Evolutionary conservation across 352 stramenopile genomes (phyloP).

Genomic region (Globisporangium emineosum): DNA sequence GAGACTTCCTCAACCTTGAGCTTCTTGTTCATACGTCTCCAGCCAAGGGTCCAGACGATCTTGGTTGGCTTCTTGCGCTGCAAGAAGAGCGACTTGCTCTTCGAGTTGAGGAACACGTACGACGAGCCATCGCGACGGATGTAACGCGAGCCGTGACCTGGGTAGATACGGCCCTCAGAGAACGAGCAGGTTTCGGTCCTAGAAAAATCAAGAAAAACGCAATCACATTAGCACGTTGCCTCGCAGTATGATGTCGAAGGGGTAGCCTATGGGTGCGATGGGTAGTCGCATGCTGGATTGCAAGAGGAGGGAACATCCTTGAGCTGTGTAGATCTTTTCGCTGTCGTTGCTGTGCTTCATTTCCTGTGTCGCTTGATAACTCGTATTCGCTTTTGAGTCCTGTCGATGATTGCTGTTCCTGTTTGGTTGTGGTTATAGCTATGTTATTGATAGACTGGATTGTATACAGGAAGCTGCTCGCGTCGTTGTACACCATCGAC

Average conservation of each 20-base stretch:
- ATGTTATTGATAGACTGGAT: not conserved
- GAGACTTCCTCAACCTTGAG: conserved; percentile 90
- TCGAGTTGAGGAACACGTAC: conserved; percentile 95
- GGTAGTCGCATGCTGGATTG: not conserved
- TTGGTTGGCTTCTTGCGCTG: conserved; percentile 99
- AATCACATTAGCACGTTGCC: conserved; percentile 6
- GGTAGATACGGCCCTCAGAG: conserved; percentile 94
- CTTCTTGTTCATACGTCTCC: conserved; percentile 99
- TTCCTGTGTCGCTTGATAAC: not conserved
- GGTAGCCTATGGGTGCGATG: not conserved
- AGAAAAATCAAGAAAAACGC: conserved; percentile 4
- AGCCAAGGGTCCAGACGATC: conserved; percentile 98
- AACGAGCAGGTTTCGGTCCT: conserved; percentile 91
- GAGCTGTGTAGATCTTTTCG: not conserved
- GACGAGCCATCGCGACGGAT: conserved; percentile 96
- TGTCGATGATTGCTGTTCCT: not conserved
- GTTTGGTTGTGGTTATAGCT: not conserved
- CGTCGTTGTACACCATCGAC: not conserved
- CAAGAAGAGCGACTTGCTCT: conserved; percentile 98
- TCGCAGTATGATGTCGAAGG: not conserved
- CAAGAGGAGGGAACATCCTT: not conserved
- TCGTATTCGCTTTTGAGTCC: no score
- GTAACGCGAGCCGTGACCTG: conserved; percentile 98
- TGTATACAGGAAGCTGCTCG: not conserved
- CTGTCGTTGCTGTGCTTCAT: not conserved